phyloP scores from a whole-genome alignment of 495 filamentous ascomycete genomes.

The Amorphotheca resinae region DNA sequence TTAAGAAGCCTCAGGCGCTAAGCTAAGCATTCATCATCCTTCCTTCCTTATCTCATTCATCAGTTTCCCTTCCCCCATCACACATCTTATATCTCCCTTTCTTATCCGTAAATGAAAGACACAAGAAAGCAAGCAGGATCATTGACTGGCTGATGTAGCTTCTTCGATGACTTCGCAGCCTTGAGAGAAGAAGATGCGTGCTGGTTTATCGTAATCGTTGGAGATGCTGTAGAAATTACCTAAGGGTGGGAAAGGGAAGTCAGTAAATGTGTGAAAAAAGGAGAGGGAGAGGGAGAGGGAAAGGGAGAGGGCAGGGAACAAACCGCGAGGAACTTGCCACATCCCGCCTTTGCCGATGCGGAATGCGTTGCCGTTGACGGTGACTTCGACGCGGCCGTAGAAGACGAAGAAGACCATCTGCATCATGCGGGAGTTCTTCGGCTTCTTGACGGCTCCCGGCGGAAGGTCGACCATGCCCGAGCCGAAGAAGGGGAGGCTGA shows the following conservation, averaged over 20 bases:
- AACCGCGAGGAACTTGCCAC: slow-evolving; percentile 90
- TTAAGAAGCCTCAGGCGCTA: too few species aligned
- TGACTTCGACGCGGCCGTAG: slow-evolving; percentile 59
- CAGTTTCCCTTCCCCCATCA: too few species aligned
- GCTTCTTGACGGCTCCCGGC: slow-evolving; percentile 64
- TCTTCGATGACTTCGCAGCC: slow-evolving; percentile 43
- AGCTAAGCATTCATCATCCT: too few species aligned
- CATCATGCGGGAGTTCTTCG: slow-evolving; percentile 86
- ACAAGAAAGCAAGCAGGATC: too few species aligned
- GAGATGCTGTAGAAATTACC: slow-evolving; percentile 77
- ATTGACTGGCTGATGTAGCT: too few species aligned
- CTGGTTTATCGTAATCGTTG: slow-evolving; percentile 54
- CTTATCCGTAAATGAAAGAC: too few species aligned
- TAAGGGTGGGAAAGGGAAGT: slow-evolving; percentile 22
- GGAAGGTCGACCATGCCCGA: slow-evolving; percentile 81
- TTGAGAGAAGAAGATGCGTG: slow-evolving; percentile 76
- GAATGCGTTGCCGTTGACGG: slow-evolving; percentile 71
- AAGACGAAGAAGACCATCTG: slow-evolving; percentile 92
- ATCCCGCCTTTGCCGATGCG: slow-evolving; percentile 74
- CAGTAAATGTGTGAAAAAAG: too few species aligned
- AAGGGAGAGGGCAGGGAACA: slow-evolving; percentile 27
- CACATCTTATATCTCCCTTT: too few species aligned
- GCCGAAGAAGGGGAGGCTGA: slow-evolving; percentile 73
- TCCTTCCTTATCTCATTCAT: too few species aligned
- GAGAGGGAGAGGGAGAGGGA: too few species aligned